Conservation (phyloP, 768 basidiomycete species). For the Boletus vermiculosoides region DNA sequence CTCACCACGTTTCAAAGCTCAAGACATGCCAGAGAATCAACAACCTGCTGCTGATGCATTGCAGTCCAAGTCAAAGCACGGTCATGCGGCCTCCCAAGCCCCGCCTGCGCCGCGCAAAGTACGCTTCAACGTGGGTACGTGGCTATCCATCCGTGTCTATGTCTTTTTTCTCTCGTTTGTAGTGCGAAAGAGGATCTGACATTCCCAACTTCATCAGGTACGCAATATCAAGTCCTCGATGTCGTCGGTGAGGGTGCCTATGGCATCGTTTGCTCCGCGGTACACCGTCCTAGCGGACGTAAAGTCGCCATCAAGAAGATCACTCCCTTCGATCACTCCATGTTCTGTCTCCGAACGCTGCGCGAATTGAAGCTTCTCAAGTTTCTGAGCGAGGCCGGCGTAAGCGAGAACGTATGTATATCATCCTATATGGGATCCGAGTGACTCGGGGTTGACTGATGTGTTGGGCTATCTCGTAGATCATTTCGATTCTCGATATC, state of each 20-base stretch:
- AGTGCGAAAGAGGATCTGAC: neutral
- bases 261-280: slow-evolving; percentile 92
- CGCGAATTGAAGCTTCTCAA: slow-evolving; percentile 83
- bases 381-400: slow-evolving; percentile 82
- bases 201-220: slow-evolving; percentile 41
- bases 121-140: slow-evolving; percentile 80
- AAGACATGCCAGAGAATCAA: slow-evolving; percentile 30
- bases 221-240: slow-evolving; percentile 82
- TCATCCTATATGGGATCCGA: neutral
- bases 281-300: slow-evolving; percentile 81
- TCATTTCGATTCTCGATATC: slow-evolving; percentile 88
- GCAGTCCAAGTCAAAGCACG: slow-evolving; percentile 42
- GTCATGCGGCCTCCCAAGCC: slow-evolving; percentile 45
- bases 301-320: slow-evolving; percentile 98
- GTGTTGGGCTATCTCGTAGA: slow-evolving; percentile 40
- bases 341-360: slow-evolving; percentile 91
- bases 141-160: neutral
- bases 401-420: slow-evolving; percentile 74
- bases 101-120: slow-evolving; percentile 73
- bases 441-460: neutral
- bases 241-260: slow-evolving; percentile 91
- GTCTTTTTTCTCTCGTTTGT: neutral
- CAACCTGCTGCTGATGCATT: slow-evolving; percentile 21
- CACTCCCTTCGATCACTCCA: slow-evolving; percentile 91
- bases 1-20: neutral